Conservation (phyloP, 345 rosid genomes). For the Gossypium bickii region DNA sequence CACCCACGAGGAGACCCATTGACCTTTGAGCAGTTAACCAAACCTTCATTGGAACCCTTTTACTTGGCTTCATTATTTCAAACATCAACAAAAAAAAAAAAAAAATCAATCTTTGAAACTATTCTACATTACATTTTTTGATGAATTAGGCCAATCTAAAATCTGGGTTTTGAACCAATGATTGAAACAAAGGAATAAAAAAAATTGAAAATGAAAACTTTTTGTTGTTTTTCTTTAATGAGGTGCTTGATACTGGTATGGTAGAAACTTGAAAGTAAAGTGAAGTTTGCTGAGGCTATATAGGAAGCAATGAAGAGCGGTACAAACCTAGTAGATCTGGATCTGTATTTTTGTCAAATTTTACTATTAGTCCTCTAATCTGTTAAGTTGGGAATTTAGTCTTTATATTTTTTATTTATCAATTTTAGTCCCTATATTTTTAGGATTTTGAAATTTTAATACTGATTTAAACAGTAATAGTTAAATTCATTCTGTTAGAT, state of each 20-base stretch:
- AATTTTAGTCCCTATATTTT: no score
- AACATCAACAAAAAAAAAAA: conserved; percentile 17
- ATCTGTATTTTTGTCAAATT: no score
- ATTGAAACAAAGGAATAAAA: background rate
- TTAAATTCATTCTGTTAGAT: no score
- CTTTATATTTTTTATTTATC: no score
- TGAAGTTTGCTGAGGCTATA: no score
- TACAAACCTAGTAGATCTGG: no score
- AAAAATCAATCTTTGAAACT: conserved; percentile 10
- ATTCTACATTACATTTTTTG: conserved; percentile 26
- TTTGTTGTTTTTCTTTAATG: background rate
- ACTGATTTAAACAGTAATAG: no score
- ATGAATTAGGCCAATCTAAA: background rate
- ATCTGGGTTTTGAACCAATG: background rate
- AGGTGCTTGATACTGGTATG: background rate
- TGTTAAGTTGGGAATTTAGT: no score
- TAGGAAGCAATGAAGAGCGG: no score
- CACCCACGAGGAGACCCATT: conserved; percentile 96
- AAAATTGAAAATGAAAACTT: background rate
- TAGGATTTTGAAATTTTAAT: no score
- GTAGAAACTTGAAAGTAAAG: background rate
- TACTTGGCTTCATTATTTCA: conserved; percentile 27
- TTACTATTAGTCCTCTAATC: no score
- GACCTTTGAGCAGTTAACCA: conserved; percentile 69
- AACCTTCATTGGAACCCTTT: conserved; percentile 50